Percentiles rank a stretch among this genome's conserved stretches.
Evolutionary conservation across 2,329 filamentous ascomycete species (phyloP).

Genomic region (Onygenales sp.): DNA sequence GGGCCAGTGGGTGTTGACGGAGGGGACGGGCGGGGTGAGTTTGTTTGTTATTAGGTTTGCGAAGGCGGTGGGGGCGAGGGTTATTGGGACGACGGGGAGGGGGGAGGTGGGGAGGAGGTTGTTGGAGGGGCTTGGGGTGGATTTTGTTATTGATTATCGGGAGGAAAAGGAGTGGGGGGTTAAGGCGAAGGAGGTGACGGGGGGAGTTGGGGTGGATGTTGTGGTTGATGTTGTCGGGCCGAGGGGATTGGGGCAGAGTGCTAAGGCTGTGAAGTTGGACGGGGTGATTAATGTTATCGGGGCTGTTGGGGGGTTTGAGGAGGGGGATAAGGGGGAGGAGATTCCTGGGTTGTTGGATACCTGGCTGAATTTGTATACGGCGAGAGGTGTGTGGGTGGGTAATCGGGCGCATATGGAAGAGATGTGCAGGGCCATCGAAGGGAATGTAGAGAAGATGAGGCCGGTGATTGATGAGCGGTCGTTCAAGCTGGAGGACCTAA

Average conservation of each 20-base stretch:
- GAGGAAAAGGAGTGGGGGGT: slow-evolving; percentile 44
- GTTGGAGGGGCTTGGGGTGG: slow-evolving; percentile 43
- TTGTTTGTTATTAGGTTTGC: slow-evolving; percentile 43
- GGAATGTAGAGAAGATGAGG: slow-evolving; percentile 28
- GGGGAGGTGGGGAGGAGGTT: slow-evolving; percentile 40
- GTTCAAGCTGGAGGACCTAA: slow-evolving; percentile 38
- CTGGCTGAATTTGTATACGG: slow-evolving; percentile 39
- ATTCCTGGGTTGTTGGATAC: slow-evolving; percentile 38
- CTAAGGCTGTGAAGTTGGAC: slow-evolving; percentile 46
- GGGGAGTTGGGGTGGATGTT: slow-evolving; percentile 41
- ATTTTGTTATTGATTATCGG: slow-evolving; percentile 48
- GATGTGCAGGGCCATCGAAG: slow-evolving; percentile 42
- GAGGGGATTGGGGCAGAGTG: slow-evolving; percentile 43
- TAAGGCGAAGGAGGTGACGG: slow-evolving; percentile 37
- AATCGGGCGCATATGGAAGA: slow-evolving; percentile 43
- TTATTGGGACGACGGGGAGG: slow-evolving; percentile 47
- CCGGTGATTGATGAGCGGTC: slow-evolving; percentile 41
- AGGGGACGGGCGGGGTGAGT: slow-evolving; percentile 46
- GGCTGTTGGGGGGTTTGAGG: slow-evolving; percentile 35
- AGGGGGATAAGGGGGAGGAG: slow-evolving; percentile 8
- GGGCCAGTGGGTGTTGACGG: slow-evolving; percentile 40
- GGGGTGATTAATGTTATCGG: slow-evolving; percentile 46
- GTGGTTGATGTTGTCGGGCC: slow-evolving; percentile 49
- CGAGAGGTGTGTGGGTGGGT: slow-evolving; percentile 40
- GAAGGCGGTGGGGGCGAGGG: slow-evolving; percentile 33